Base-by-base conservation (phyloP, 2,329 filamentous ascomycete genomes). In the Rhexocercosporidium sp. region DNA sequence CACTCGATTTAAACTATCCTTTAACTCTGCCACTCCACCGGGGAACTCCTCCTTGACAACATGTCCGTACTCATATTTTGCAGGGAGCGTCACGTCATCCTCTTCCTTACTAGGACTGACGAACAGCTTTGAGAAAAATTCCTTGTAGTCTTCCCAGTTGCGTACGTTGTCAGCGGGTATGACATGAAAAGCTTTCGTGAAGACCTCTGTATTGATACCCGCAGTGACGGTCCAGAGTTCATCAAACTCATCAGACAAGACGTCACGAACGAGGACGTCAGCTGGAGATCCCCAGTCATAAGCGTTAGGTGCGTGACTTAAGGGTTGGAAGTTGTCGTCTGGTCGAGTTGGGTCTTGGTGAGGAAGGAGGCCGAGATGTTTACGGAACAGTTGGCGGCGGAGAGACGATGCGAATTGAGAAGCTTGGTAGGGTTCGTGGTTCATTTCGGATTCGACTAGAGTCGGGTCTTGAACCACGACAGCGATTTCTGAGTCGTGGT, bases 401-500 rank as follows among this genome's bases (percentile, higher is more conserved):
- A 97, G 89, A 0, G 90, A 92, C 5, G 92, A 83, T 1, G 94
- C 94, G 75, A 95, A 94, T 65, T 86, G 85, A 9, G 89, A 90
- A 8, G 92, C 95, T 37, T 83, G 85, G 81, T 86, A 97, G 0
- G 88, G 88, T 25, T 84, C 82, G 3, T 92, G 92, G 70, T 90
- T 85, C 92, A 97, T 96, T 68, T 79, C 81, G 20, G 89, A 90
- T 16, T 91, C 86, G 18, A 97, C 82, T 1, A 88, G 82, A 0
- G 89, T 87, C 1, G 88, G 86, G 76, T 96, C 93, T 77, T 96
- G 91, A 75, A 97, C 92, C 66, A 96, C 85, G 70, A 96, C 91
- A n/a, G 93, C 93, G 64, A 97, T 93, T 77, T 97, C 94, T 0
- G 90, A 93, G 80, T 97, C 94, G 79, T 96, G 93, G 66, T 88